These are phyloP conservation scores for Teunomyces tritomae DNA, from an alignment of 805 yeast species.

Conservation along the genomic window DNA sequence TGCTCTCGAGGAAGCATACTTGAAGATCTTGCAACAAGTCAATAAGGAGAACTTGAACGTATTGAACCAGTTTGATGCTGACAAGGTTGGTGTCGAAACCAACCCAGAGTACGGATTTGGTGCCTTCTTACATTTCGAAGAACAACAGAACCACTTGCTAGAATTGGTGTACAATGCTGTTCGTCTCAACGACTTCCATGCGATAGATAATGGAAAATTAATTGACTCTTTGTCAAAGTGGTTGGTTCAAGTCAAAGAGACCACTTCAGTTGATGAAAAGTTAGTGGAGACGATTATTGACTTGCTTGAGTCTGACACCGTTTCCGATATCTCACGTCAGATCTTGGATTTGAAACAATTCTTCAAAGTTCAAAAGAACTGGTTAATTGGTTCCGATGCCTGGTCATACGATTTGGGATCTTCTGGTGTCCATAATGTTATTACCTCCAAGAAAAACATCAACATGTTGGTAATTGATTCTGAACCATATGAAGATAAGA, in stretches of 20 bases:
- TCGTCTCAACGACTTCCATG: constrained; percentile 42
- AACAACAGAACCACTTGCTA: constrained; percentile 47
- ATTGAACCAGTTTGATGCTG: constrained; percentile 55
- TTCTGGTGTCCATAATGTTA: constrained; percentile 84
- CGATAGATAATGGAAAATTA: constrained; percentile 45
- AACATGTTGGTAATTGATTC: constrained; percentile 87
- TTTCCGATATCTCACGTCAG: constrained; percentile 39
- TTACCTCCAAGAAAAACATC: constrained; percentile 71
- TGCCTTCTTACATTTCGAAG: constrained; percentile 56
- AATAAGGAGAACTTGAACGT: constrained; percentile 54
- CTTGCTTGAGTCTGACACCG: constrained; percentile 36
- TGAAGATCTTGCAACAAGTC: constrained; percentile 70
- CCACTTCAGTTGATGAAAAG: constrained; percentile 22
- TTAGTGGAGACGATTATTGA: constrained; percentile 33
- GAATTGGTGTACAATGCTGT: constrained; percentile 46
- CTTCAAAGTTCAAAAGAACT: constrained; percentile 52
- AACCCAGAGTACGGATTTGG: constrained; percentile 92
- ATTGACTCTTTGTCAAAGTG: constrained; percentile 65
- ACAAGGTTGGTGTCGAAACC: constrained; percentile 41
- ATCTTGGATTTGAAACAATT: constrained; percentile 47
- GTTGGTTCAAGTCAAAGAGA: constrained; percentile 52
- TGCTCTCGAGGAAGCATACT: constrained; percentile 70
- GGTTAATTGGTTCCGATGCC: constrained; percentile 93
- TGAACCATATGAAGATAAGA: constrained; percentile 55
- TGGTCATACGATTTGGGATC: constrained; percentile 94